Percentiles rank a stretch among this genome's conserved stretches.
Conservation (phyloP, 805 yeast species). For the Candida xiaguanensis region DNA sequence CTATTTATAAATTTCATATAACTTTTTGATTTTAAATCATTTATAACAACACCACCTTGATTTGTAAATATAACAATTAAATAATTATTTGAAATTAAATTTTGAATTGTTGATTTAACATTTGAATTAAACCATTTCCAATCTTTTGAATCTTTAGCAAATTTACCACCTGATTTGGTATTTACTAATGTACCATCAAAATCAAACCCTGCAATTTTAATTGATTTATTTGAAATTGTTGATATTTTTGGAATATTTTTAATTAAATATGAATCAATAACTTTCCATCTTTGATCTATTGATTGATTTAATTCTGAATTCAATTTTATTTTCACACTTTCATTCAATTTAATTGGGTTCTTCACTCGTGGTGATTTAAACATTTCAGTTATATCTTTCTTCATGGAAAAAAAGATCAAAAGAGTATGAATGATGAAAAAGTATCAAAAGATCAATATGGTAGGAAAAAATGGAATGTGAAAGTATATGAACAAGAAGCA, state of each 20-base stretch:
- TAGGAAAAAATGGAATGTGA: constrained; percentile 69
- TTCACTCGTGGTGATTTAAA: too few relatives aligned
- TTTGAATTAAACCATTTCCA: constrained; percentile 54
- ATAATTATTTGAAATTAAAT: constrained; percentile 23
- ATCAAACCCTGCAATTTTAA: constrained; percentile 71
- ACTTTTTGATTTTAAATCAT: constrained; percentile 22
- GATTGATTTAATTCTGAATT: neutral
- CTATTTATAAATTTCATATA: constrained; percentile 39
- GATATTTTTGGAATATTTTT: constrained; percentile 30
- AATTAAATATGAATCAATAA: constrained; percentile 42
- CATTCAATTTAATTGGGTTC: too few relatives aligned
- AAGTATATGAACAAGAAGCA: constrained; percentile 55
- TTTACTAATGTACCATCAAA: constrained; percentile 74
- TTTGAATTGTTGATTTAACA: constrained; percentile 7
- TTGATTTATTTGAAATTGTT: constrained; percentile 8
- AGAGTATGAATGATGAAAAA: constrained; percentile 12
- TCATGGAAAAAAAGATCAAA: neutral
- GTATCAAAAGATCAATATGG: constrained; percentile 49
- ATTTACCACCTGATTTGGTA: constrained; percentile 61
- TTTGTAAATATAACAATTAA: constrained; percentile 75
- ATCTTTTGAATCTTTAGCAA: constrained; percentile 58
- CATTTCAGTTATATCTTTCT: neutral
- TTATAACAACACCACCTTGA: constrained; percentile 67
- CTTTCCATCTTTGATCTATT: constrained; percentile 17
- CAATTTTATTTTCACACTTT: neutral